phyloP scores from a whole-genome alignment of 176 grass and related monocot species.

The Chrysopogon serrulatus region DNA sequence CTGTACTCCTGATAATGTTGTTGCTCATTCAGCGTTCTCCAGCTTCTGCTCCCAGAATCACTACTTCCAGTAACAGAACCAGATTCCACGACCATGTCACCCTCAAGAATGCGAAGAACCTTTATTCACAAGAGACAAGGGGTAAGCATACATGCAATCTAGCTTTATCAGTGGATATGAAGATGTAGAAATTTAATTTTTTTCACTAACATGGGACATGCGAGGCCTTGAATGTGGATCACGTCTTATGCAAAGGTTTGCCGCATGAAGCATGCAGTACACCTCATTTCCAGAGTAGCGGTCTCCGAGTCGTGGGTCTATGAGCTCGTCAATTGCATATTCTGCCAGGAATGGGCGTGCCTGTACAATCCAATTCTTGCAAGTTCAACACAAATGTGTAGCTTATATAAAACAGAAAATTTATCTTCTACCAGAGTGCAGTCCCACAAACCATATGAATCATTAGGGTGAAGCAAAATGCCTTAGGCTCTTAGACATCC shows the following conservation, averaged over 20 bases:
- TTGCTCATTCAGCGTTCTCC: constrained; percentile 43
- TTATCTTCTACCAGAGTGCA: neutral
- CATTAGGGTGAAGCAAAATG: neutral
- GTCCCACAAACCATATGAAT: neutral
- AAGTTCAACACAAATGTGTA: constrained; percentile 11
- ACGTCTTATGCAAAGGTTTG: constrained; percentile 78
- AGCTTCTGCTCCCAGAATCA: constrained; percentile 64
- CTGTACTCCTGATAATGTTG: constrained; percentile 42
- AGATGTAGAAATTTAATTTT: neutral
- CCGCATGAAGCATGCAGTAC: constrained; percentile 83
- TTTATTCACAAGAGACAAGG: constrained; percentile 2
- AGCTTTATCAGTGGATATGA: neutral
- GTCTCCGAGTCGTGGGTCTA: constrained; percentile 71
- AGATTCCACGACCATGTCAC: constrained; percentile 73
- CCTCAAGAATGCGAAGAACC: constrained; percentile 94
- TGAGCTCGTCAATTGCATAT: constrained; percentile 52
- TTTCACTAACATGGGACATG: constrained; percentile 75
- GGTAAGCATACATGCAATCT: neutral
- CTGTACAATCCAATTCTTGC: constrained; percentile 28
- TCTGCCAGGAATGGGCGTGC: constrained; percentile 76
- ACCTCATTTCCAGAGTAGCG: constrained; percentile 73
- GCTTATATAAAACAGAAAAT: neutral
- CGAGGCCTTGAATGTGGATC: constrained; percentile 93
- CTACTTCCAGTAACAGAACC: constrained; percentile 51
- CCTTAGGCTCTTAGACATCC: neutral